Evolutionary conservation across 1,284 basidiomycete genomes (phyloP).

Genomic region (Xerocomus minutiporus): DNA sequence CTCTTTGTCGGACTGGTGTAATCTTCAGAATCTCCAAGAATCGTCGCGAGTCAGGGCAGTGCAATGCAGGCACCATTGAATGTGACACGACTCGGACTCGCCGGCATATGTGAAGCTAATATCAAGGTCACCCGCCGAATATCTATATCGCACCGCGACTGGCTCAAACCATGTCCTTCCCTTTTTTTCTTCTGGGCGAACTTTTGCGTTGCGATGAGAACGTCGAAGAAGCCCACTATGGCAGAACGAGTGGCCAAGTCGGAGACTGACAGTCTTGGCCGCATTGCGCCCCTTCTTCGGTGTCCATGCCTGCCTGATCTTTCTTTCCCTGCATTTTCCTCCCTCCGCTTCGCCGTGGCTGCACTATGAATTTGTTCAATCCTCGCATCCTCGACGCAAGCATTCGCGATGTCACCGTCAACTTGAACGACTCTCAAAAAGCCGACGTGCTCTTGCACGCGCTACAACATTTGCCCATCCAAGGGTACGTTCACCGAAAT

Average conservation of each 20-base stretch:
- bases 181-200: no score
- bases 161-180: no score
- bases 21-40: no score
- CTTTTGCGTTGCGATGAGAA: no score
- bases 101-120: no score
- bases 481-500: conserved; percentile 38
- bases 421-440: conserved; percentile 58
- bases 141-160: no score
- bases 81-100: no score
- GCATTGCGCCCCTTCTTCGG: neutral
- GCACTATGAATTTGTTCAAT: neutral
- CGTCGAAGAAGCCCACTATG: neutral
- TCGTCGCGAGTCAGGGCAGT: no score
- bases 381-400: neutral
- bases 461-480: conserved; percentile 47
- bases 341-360: neutral
- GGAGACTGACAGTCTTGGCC: neutral
- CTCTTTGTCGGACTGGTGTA: no score
- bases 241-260: neutral
- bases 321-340: neutral
- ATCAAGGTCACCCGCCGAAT: no score
- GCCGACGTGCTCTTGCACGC: conserved; percentile 62
- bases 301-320: neutral
- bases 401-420: conserved; percentile 35
- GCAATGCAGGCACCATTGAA: no score